A percentile compares a stretch with the other conserved stretches of the same genome.
phyloP scores from a whole-genome alignment of 352 stramenopile species.

The Pythium myriotylum region DNA sequence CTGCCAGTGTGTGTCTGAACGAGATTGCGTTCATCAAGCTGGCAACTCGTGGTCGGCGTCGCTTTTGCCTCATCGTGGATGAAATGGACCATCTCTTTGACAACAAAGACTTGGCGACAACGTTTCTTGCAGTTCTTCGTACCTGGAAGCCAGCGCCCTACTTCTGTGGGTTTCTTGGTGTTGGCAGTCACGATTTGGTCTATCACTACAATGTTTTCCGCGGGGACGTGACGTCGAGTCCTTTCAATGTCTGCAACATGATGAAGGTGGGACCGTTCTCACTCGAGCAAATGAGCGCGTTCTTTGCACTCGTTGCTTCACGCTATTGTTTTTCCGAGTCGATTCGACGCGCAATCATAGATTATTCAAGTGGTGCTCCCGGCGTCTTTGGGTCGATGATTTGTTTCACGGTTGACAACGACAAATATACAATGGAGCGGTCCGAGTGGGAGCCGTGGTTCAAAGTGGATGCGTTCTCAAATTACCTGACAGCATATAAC shows the following conservation, averaged over 20 bases:
- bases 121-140: constrained; percentile 22
- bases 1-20: background rate
- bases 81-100: constrained; percentile 25
- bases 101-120: constrained; percentile 22
- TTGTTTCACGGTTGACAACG: constrained; percentile 21
- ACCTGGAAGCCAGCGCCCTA: constrained; percentile 17
- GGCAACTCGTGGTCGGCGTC: background rate
- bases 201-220: constrained; percentile 5
- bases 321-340: constrained; percentile 22
- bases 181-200: constrained; percentile 30
- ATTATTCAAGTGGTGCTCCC: constrained; percentile 23
- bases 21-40: constrained; percentile 5
- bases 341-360: background rate
- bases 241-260: constrained; percentile 23
- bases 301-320: constrained; percentile 27
- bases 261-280: constrained; percentile 25
- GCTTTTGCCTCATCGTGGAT: constrained; percentile 24
- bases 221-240: background rate
- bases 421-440: constrained; percentile 6
- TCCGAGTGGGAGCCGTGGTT: constrained; percentile 9
- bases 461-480: constrained; percentile 4
- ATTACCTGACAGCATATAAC: constrained; percentile 5
- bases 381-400: constrained; percentile 31
- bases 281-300: constrained; percentile 26
- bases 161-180: constrained; percentile 32